phyloP scores from a whole-genome alignment of 129 eudicot genomes.

The Lactuca sativa region DNA sequence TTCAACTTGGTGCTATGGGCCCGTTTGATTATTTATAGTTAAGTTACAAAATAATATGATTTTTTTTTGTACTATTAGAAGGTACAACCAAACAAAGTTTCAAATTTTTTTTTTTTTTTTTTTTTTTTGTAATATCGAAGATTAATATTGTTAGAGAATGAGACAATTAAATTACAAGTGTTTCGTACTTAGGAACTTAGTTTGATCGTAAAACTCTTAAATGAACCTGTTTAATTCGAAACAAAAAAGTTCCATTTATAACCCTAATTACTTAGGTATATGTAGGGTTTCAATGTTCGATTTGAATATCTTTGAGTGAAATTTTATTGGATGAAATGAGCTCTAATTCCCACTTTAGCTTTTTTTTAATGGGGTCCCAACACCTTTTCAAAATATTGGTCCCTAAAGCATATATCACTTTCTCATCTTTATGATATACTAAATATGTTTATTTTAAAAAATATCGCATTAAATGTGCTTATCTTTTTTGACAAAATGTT shows the following conservation, averaged over 20 bases:
- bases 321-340: not conserved
- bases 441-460: not conserved
- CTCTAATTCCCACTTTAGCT: not conserved
- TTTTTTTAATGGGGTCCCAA: not conserved
- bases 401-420: constrained; percentile 1
- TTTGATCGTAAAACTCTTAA: not conserved
- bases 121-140: no score
- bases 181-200: not conserved
- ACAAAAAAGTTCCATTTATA: not conserved
- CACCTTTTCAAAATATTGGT: constrained; percentile 5
- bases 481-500: not conserved
- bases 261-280: not conserved
- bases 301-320: not conserved
- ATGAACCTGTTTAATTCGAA: no score
- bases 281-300: not conserved
- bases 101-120: no score
- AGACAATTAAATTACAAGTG: no score
- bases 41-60: no score
- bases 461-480: not conserved
- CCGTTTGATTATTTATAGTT: not conserved
- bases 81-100: no score
- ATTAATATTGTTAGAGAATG: no score
- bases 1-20: not conserved
- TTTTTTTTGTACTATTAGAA: no score
- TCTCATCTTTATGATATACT: not conserved